Evolutionary conservation across 169 alveolate genomes (phyloP).

Genomic region (Cryptosporidium canis): DNA sequence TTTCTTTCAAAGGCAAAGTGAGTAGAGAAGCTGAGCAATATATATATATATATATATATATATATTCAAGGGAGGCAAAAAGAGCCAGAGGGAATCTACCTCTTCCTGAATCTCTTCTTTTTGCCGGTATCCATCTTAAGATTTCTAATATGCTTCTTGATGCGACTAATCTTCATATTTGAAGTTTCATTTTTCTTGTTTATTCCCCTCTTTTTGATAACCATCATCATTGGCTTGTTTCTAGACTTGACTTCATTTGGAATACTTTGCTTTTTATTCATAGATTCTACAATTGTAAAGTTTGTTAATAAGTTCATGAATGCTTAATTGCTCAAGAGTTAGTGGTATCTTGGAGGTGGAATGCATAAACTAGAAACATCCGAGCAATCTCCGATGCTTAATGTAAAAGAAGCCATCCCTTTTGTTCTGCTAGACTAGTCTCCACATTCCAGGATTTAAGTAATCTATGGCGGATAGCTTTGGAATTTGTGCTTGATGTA

Average conservation of each 20-base stretch:
- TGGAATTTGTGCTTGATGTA: conserved; percentile 33
- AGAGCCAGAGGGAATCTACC: neutral
- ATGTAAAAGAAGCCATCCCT: too few species aligned
- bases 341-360: neutral
- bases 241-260: conserved; percentile 79
- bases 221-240: conserved; percentile 82
- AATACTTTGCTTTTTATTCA: conserved; percentile 78
- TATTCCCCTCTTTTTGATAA: conserved; percentile 60
- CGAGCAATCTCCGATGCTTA: neutral
- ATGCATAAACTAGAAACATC: neutral
- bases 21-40: neutral
- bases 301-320: neutral
- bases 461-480: neutral
- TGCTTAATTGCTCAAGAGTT: neutral
- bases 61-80: neutral
- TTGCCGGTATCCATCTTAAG: conserved; percentile 60
- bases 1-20: neutral
- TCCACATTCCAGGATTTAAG: too few species aligned
- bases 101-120: conserved; percentile 58
- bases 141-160: conserved; percentile 34
- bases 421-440: too few species aligned
- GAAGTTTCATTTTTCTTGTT: conserved; percentile 31
- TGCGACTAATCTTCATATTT: conserved; percentile 25
- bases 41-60: too few species aligned
- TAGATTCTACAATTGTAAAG: conserved; percentile 36